Evolutionary conservation across 768 basidiomycete species (phyloP).

Genomic region (Suillus alpinus): DNA sequence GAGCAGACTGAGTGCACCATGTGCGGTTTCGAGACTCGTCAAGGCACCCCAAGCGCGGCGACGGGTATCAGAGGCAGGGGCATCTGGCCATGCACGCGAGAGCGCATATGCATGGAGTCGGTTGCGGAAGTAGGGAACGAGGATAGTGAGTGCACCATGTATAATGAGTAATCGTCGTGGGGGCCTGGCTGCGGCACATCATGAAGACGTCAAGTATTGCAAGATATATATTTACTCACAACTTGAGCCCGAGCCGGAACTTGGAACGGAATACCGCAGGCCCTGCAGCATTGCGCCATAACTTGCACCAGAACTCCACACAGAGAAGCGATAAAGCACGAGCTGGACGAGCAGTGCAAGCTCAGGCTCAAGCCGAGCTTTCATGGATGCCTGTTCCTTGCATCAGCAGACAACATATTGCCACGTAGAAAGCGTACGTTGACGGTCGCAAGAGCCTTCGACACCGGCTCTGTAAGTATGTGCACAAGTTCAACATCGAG

Average conservation of each 20-base stretch:
- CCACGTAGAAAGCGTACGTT: constrained; percentile 46
- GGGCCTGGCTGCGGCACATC: constrained; percentile 56
- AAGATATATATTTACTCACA: constrained; percentile 18
- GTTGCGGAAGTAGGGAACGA: constrained; percentile 76
- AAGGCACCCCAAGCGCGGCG: constrained; percentile 73
- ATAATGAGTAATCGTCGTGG: constrained; percentile 57
- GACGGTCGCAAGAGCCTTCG: constrained; percentile 63
- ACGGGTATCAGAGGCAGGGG: constrained; percentile 73
- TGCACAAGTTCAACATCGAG: constrained; percentile 86
- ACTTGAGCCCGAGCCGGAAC: constrained; percentile 1
- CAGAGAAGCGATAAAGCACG: constrained; percentile 74
- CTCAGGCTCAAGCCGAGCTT: constrained; percentile 70
- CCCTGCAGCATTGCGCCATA: constrained; percentile 86
- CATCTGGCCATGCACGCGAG: constrained; percentile 87
- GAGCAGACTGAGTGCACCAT: constrained; percentile 59
- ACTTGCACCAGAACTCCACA: constrained; percentile 77
- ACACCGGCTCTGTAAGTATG: constrained; percentile 79
- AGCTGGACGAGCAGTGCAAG: constrained; percentile 67
- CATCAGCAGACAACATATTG: constrained; percentile 13
- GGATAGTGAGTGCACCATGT: constrained; percentile 70
- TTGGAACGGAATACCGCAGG: constrained; percentile 50
- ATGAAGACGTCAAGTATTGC: neutral
- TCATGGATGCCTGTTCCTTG: constrained; percentile 51
- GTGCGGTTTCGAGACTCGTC: constrained; percentile 62
- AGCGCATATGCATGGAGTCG: constrained; percentile 75